Evolutionary conservation across 2,329 filamentous ascomycete genomes (phyloP).

Genomic region (Colletotrichum cereale): DNA sequence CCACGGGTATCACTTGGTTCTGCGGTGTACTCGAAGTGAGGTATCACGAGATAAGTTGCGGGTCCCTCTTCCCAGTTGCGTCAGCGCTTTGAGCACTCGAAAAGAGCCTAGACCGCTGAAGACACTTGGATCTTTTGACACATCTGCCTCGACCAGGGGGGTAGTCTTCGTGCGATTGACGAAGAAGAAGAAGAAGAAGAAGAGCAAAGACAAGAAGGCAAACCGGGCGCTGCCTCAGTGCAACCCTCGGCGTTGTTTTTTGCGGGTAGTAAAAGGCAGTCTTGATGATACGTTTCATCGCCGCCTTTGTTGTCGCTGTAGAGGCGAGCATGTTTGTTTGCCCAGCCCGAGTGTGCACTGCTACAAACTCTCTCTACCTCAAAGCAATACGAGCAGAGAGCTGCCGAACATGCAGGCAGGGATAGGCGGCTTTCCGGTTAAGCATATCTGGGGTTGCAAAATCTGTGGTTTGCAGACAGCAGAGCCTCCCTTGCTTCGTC

Average conservation of each 20-base stretch:
- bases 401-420: neutral
- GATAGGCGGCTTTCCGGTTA: neutral
- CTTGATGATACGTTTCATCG: neutral
- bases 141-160: neutral
- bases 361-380: neutral
- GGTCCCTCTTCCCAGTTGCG: neutral
- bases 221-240: neutral
- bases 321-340: neutral
- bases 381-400: neutral
- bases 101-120: neutral
- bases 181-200: too few species aligned
- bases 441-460: neutral
- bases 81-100: neutral
- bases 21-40: too few species aligned
- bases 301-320: neutral
- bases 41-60: neutral
- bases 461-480: neutral
- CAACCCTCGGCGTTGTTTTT: neutral
- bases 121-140: neutral
- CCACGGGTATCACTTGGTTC: neutral
- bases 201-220: neutral
- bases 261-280: neutral
- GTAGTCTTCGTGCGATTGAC: too few species aligned
- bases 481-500: neutral
- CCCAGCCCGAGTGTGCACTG: neutral